These are phyloP conservation scores for Exobasidium rhododendri DNA, from an alignment of 1,284 basidiomycete genomes.

Conservation along the genomic window DNA sequence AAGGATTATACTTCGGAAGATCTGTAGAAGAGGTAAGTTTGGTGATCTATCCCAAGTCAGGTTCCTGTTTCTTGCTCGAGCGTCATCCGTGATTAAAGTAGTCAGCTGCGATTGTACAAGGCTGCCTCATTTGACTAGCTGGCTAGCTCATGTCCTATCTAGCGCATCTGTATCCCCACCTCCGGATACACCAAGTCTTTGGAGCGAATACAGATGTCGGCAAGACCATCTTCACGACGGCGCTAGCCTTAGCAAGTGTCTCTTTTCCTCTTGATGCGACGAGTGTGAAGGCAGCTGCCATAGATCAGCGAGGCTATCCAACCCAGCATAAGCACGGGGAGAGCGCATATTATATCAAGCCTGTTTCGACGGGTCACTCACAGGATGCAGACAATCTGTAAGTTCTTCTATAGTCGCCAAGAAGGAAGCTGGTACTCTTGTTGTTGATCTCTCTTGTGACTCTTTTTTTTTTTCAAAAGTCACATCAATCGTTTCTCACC, in stretches of 20 bases:
- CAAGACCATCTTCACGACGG: conserved; percentile 55
- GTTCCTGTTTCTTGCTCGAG: no score
- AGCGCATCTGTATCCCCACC: conserved; percentile 26
- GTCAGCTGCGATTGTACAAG: no score
- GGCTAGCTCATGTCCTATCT: neutral
- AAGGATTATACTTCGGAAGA: no score
- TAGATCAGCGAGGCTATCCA: conserved; percentile 4
- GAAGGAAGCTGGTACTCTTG: neutral
- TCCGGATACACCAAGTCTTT: conserved; percentile 48
- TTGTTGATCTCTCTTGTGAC: neutral
- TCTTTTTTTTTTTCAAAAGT: conserved; percentile 4
- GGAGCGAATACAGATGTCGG: conserved; percentile 55
- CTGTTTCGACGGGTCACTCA: conserved; percentile 45
- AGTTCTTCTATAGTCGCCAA: neutral
- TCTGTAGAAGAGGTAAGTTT: no score
- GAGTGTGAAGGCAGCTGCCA: neutral
- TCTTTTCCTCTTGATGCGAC: conserved; percentile 17
- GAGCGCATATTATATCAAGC: conserved; percentile 48
- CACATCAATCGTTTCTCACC: conserved; percentile 36
- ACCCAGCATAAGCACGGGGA: conserved; percentile 20
- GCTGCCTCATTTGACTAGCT: no score
- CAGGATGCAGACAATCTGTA: conserved; percentile 37
- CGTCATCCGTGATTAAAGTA: no score
- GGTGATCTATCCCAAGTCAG: no score
- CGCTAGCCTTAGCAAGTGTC: conserved; percentile 38